A percentile compares a stretch with the other conserved stretches of the same genome.
phyloP scores from a whole-genome alignment of 768 basidiomycete species.

The Tephrocybe sp. region DNA sequence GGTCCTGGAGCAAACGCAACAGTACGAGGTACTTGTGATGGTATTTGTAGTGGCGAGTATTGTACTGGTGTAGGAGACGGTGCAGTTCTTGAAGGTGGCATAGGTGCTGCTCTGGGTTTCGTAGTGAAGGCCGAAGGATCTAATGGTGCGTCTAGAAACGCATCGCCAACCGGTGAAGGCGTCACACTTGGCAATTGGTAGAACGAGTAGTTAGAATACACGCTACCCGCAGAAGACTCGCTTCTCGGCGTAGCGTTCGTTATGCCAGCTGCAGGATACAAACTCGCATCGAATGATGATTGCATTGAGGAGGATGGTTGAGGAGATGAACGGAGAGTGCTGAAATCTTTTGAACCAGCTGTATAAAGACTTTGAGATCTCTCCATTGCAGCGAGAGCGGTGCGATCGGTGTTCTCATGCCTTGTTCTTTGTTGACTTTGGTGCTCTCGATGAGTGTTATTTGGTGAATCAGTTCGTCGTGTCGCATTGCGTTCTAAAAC shows the following conservation, averaged over 20 bases:
- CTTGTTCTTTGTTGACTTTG: neutral
- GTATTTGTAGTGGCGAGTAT: neutral
- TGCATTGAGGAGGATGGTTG: slow-evolving; percentile 4
- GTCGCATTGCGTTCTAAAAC: slow-evolving; percentile 61
- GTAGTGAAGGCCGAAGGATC: slow-evolving; percentile 16
- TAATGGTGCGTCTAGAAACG: slow-evolving; percentile 18
- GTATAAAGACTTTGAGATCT: neutral
- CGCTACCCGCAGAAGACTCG: slow-evolving; percentile 32
- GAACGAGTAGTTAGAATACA: slow-evolving; percentile 70
- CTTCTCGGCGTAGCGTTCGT: slow-evolving; percentile 32
- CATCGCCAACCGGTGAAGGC: slow-evolving; percentile 43
- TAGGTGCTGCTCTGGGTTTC: slow-evolving; percentile 12
- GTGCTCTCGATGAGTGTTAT: slow-evolving; percentile 2
- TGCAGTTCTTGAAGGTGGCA: slow-evolving; percentile 7
- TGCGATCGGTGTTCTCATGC: neutral
- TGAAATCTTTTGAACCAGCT: slow-evolving; percentile 6
- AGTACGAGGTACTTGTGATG: neutral
- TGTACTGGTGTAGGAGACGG: slow-evolving; percentile 12
- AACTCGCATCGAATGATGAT: neutral
- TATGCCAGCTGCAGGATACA: slow-evolving; percentile 9
- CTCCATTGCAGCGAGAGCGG: neutral
- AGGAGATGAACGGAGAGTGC: neutral
- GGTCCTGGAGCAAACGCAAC: neutral
- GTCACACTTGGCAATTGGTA: slow-evolving; percentile 53
- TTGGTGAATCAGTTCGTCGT: slow-evolving; percentile 34